phyloP scores from a whole-genome alignment of 2,329 filamentous ascomycete genomes.

The Fusarium hainanense region DNA sequence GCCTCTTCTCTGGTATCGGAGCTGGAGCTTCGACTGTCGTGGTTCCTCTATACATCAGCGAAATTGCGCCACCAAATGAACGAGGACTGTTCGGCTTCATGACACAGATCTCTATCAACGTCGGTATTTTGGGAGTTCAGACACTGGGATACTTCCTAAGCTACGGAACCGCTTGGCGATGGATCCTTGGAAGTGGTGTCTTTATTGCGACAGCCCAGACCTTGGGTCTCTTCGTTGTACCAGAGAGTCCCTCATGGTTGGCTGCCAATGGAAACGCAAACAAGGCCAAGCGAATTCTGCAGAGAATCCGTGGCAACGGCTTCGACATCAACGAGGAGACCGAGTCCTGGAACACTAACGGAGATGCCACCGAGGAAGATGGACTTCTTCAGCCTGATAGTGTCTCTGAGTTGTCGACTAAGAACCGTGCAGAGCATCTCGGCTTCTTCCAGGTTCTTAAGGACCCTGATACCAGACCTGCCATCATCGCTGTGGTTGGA shows the following conservation, averaged over 20 bases:
- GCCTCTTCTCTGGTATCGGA: constrained; percentile 83
- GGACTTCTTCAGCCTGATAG: constrained; percentile 65
- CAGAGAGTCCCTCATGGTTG: constrained; percentile 90
- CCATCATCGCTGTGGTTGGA: constrained; percentile 84
- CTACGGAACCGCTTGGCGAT: constrained; percentile 80
- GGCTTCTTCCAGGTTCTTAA: constrained; percentile 74
- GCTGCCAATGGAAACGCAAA: constrained; percentile 72
- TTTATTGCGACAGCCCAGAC: constrained; percentile 74
- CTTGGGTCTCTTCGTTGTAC: constrained; percentile 77
- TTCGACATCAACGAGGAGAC: constrained; percentile 80
- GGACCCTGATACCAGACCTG: constrained; percentile 75
- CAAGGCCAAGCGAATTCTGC: constrained; percentile 74
- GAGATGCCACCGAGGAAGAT: constrained; percentile 71
- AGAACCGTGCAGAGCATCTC: constrained; percentile 55
- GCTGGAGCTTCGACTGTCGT: constrained; percentile 92
- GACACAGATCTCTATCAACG: constrained; percentile 93
- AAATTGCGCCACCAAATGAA: constrained; percentile 80
- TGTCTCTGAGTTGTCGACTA: constrained; percentile 41
- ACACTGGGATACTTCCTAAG: constrained; percentile 89
- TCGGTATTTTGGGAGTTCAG: constrained; percentile 88
- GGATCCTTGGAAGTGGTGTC: constrained; percentile 81
- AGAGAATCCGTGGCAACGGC: constrained; percentile 77
- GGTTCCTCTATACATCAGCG: constrained; percentile 93
- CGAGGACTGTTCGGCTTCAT: constrained; percentile 84
- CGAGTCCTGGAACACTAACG: constrained; percentile 65